Evolutionary conservation across 805 yeast species (phyloP).

Genomic region (Hermanozyma aechmeae): DNA sequence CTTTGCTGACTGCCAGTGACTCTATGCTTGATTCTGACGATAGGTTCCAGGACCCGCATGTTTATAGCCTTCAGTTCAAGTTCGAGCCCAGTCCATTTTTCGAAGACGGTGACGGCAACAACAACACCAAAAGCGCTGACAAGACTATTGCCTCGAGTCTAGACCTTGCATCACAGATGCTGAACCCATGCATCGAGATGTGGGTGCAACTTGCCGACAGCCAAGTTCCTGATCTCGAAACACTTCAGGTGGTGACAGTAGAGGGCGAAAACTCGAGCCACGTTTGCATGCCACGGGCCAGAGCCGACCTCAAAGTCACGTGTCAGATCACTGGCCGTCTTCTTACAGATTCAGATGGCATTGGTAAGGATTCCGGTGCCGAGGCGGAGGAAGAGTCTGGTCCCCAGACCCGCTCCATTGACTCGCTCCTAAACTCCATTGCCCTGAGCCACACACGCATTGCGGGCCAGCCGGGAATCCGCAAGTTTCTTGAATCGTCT

Average conservation of each 20-base stretch:
- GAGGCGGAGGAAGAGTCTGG: conserved; percentile 2
- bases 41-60: conserved; percentile 12
- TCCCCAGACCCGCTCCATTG: background rate
- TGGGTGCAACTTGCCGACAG: conserved; percentile 39
- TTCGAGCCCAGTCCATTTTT: conserved; percentile 37
- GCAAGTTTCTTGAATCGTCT: conserved; percentile 27
- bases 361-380: conserved; percentile 1
- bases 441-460: conserved; percentile 20
- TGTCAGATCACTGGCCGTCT: conserved; percentile 28
- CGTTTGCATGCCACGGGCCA: conserved; percentile 31
- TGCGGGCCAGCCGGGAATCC: conserved; percentile 32
- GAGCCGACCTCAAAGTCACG: conserved; percentile 37
- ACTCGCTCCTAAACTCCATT: conserved; percentile 3
- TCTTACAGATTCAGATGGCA: conserved; percentile 3
- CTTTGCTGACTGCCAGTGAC: conserved; percentile 20
- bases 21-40: conserved; percentile 7
- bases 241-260: conserved; percentile 33
- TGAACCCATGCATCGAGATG: conserved; percentile 41
- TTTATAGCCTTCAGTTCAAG: conserved; percentile 34
- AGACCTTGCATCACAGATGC: background rate
- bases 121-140: conserved; percentile 1
- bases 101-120: conserved; percentile 4
- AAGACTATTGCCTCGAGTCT: too few species aligned
- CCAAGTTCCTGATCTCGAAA: conserved; percentile 25
- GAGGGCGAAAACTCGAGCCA: conserved; percentile 35